Conservation (phyloP, 441 rosid genomes). For the Gossypium lobatum region DNA sequence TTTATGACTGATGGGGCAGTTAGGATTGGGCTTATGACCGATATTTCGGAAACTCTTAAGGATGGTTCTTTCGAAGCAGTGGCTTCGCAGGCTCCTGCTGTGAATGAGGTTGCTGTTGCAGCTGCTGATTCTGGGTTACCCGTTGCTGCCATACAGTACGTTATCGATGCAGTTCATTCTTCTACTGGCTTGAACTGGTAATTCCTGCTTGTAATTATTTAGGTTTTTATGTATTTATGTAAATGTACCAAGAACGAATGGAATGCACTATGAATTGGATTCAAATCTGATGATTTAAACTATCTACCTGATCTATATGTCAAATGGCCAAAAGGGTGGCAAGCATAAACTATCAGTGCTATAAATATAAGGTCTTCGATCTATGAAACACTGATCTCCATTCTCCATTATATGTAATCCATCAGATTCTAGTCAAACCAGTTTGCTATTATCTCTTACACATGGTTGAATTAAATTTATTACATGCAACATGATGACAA, state of each 20-base stretch:
- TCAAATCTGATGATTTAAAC: not conserved
- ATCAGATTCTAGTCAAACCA: not conserved
- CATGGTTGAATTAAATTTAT: not conserved
- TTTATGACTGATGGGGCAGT: constrained; percentile 44
- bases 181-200: constrained; percentile 75
- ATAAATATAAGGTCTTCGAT: not conserved
- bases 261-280: not conserved
- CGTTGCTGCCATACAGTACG: constrained; percentile 54
- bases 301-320: not conserved
- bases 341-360: not conserved
- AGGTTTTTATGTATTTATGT: not conserved
- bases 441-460: not conserved
- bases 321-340: not conserved
- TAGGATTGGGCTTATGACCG: constrained; percentile 44
- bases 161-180: constrained; percentile 59
- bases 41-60: constrained; percentile 48
- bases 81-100: constrained; percentile 46
- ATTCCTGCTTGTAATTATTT: not conserved
- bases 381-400: not conserved
- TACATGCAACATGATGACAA: not conserved
- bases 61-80: constrained; percentile 47
- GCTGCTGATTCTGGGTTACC: constrained; percentile 74
- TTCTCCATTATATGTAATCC: not conserved
- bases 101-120: constrained; percentile 77
- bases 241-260: not conserved